phyloP scores from a whole-genome alignment of 768 basidiomycete species.

The Polyporus arcularius region DNA sequence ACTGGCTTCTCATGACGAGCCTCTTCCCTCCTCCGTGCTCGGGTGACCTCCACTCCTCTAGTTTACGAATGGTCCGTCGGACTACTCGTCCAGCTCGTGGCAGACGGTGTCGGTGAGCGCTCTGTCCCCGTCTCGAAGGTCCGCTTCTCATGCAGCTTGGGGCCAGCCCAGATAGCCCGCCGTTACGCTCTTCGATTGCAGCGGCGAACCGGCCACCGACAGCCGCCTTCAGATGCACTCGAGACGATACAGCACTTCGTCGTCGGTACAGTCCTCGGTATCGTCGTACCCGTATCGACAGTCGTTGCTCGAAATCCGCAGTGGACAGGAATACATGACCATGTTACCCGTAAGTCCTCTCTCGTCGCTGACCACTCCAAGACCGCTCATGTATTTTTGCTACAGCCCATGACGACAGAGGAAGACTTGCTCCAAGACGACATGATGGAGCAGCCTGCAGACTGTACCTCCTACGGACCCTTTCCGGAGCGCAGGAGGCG shows the following conservation, averaged over 20 bases:
- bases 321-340: constrained; percentile 16
- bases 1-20: not conserved
- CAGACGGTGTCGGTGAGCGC: constrained; percentile 6
- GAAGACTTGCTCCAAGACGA: constrained; percentile 22
- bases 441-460: not conserved
- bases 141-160: not conserved
- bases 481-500: not conserved
- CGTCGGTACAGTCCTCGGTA: not conserved
- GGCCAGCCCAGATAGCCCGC: not conserved
- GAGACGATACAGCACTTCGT: constrained; percentile 11
- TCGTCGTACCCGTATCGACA: constrained; percentile 17
- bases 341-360: constrained; percentile 17
- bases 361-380: not conserved
- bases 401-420: constrained; percentile 22
- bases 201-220: not conserved
- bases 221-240: not conserved
- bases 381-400: not conserved
- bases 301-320: constrained; percentile 10
- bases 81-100: not conserved
- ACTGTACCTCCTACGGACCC: not conserved
- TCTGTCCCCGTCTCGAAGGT: not conserved
- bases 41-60: not conserved
- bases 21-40: not conserved
- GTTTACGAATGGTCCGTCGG: not conserved
- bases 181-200: not conserved